phyloP scores from a whole-genome alignment of 805 yeast species.

The Dipodascopsis uninucleata region DNA sequence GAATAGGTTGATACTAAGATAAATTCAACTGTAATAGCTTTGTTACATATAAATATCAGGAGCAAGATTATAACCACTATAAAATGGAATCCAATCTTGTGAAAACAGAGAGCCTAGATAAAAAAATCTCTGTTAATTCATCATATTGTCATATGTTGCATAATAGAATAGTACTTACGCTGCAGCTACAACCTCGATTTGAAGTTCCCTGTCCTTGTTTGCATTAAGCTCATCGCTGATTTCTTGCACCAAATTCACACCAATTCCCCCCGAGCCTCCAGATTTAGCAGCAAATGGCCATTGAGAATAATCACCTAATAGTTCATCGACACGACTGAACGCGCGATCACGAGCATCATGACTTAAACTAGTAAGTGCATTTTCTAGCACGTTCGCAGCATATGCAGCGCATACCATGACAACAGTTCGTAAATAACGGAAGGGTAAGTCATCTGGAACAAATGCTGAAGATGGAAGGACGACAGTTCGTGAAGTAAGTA shows the following conservation, averaged over 20 bases:
- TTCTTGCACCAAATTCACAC: constrained; percentile 59
- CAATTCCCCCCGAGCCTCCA: constrained; percentile 50
- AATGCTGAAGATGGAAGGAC: constrained; percentile 49
- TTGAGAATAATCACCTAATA: constrained; percentile 75
- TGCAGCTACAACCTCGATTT: constrained; percentile 87
- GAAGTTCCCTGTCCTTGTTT: constrained; percentile 54
- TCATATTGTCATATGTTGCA: not conserved
- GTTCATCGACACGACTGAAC: constrained; percentile 88
- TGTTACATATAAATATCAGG: too few species aligned
- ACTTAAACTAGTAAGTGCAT: constrained; percentile 64
- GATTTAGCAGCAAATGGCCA: constrained; percentile 69
- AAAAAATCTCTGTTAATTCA: not conserved
- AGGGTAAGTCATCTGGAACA: constrained; percentile 66
- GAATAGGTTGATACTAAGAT: too few species aligned
- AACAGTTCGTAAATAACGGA: constrained; percentile 70
- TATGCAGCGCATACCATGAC: constrained; percentile 83
- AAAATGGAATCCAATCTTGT: constrained; percentile 88
- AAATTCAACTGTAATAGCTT: too few species aligned
- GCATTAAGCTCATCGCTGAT: constrained; percentile 45
- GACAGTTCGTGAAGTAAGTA: constrained; percentile 70
- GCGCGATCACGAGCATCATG: constrained; percentile 91
- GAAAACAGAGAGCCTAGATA: constrained; percentile 59
- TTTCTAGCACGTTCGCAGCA: constrained; percentile 95
- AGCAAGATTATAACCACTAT: constrained; percentile 40
- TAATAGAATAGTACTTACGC: constrained; percentile 41